Evolutionary conservation across 805 yeast genomes (phyloP).

Genomic region (Suhomyces sp.): DNA sequence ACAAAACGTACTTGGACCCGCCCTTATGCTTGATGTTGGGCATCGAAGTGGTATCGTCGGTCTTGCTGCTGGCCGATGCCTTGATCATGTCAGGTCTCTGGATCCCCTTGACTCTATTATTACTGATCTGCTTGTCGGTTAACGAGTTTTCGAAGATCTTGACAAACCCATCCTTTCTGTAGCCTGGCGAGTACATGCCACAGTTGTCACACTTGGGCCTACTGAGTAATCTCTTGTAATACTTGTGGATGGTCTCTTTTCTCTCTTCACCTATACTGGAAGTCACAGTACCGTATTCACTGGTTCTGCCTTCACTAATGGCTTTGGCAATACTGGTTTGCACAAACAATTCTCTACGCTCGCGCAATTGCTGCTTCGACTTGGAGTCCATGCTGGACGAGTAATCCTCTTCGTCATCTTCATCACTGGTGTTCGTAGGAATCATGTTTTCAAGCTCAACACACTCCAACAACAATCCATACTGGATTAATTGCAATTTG

Average conservation of each 20-base stretch:
- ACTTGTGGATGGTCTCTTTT: slow-evolving; percentile 66
- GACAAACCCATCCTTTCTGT: slow-evolving; percentile 91
- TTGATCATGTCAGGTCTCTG: slow-evolving; percentile 69
- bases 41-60: slow-evolving; percentile 24
- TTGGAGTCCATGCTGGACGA: slow-evolving; percentile 36
- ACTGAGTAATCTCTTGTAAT: slow-evolving; percentile 67
- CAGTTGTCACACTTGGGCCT: slow-evolving; percentile 94
- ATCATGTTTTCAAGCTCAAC: slow-evolving; percentile 66
- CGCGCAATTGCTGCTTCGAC: slow-evolving; percentile 47
- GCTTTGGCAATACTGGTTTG: slow-evolving; percentile 69
- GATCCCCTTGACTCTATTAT: slow-evolving; percentile 80
- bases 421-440: slow-evolving; percentile 31
- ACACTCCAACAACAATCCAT: slow-evolving; percentile 81
- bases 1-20: slow-evolving; percentile 81
- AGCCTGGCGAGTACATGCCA: slow-evolving; percentile 90
- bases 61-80: slow-evolving; percentile 17
- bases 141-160: slow-evolving; percentile 89
- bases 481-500: slow-evolving; percentile 77
- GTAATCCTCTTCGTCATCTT: slow-evolving; percentile 44
- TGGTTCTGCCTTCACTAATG: slow-evolving; percentile 69
- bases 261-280: slow-evolving; percentile 88
- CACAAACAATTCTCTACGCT: slow-evolving; percentile 67
- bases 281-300: slow-evolving; percentile 67
- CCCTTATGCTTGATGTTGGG: slow-evolving; percentile 57
- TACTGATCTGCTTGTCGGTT: slow-evolving; percentile 73